phyloP scores from a whole-genome alignment of 495 filamentous ascomycete species.

The Aspergillus asperescens region DNA sequence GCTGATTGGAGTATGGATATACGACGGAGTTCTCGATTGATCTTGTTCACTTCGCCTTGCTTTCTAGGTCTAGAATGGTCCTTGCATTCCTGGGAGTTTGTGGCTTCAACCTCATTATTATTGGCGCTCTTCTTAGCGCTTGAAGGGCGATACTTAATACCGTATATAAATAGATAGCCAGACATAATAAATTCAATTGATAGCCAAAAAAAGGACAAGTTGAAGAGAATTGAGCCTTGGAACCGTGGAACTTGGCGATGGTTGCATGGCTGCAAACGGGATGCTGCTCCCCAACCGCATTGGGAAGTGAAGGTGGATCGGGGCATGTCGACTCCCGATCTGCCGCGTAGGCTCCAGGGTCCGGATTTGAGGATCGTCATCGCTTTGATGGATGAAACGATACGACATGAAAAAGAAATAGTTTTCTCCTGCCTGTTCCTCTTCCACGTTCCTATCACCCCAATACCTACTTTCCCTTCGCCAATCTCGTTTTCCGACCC shows the following conservation, averaged over 20 bases:
- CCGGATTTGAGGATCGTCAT: slow-evolving; percentile 1
- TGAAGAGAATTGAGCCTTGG: too few relatives aligned
- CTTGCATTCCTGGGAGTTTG: slow-evolving; percentile 16
- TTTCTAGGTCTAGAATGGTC: slow-evolving; percentile 7
- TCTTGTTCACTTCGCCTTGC: background rate
- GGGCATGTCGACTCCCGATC: background rate
- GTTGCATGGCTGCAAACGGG: slow-evolving; percentile 22
- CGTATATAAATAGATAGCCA: slow-evolving; percentile 14
- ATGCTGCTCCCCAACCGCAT: slow-evolving; percentile 10
- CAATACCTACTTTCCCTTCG: background rate
- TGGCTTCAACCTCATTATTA: background rate
- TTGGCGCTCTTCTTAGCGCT: slow-evolving; percentile 2
- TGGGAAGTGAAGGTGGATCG: slow-evolving; percentile 2
- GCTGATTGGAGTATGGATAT: background rate
- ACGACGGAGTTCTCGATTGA: background rate
- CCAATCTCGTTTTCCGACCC: background rate
- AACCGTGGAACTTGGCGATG: background rate
- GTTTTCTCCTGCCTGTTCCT: slow-evolving; percentile 5
- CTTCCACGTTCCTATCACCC: background rate
- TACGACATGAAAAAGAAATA: slow-evolving; percentile 5
- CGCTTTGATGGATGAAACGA: slow-evolving; percentile 2
- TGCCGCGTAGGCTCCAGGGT: slow-evolving; percentile 3
- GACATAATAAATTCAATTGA: background rate
- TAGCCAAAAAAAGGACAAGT: background rate
- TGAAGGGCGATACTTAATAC: background rate